Evolutionary conservation across 2,329 filamentous ascomycete species (phyloP), one percentile per base, ranked within the genome.

Genomic region (Coleophoma eucalyptorum): DNA sequence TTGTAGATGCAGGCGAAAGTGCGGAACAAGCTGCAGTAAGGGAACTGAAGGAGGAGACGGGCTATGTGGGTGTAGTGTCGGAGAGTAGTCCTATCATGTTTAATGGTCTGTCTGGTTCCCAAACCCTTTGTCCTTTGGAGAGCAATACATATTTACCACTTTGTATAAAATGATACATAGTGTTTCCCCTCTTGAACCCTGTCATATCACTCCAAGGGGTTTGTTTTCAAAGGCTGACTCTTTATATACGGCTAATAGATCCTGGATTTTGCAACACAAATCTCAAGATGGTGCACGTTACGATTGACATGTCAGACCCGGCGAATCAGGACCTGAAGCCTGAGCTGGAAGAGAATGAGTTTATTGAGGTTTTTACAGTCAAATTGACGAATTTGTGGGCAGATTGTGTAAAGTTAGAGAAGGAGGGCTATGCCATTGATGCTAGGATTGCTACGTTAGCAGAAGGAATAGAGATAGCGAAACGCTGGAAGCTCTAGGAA

Each of bases 181-280:
- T 50, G 26, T 10, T 10, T 35, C 33, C 33, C n/a, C n/a, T n/a
- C n/a, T n/a, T n/a, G n/a, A n/a, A n/a, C n/a, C n/a, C n/a, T n/a
- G n/a, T n/a, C n/a, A n/a, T n/a, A n/a, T n/a, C 5, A 26, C 26
- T 26, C 26, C 10, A 8, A 26, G 3, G 4, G 10, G 2, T 5
- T 26, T 26, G 26, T 26, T 26, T 26, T 26, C 26, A 26, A 26
- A 5, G 26, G 4, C 26, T 26, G 26, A 26, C 31, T 44, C 20
- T n/a, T 43, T 38, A 19, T 49, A 13, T 2, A 12, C 32, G 12
- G 5, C 5, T 7, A 32, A n/a, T 46, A 76, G 76, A 84, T 62
- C 80, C 81, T 4, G 81, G 81, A 11, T 84, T 86, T 65, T 85
- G 80, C 66, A 86, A 84, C 64, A 86, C 83, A 5, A 87, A 85